phyloP scores from a whole-genome alignment of 352 stramenopile genomes.

The Phytophthora syringae region DNA sequence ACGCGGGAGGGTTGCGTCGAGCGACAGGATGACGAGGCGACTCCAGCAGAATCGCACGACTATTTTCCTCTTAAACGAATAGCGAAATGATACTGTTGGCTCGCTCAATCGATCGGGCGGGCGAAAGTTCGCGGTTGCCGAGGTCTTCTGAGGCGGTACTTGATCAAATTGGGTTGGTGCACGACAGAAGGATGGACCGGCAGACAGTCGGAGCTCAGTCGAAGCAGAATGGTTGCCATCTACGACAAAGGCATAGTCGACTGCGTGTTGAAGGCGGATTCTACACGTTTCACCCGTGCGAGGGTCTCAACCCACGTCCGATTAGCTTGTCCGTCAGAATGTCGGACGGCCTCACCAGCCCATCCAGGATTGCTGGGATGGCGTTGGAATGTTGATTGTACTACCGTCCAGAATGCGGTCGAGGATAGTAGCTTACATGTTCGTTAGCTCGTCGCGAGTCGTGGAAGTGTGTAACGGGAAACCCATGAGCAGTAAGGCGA shows the following conservation, averaged over 20 bases:
- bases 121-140: background rate
- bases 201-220: background rate
- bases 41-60: too few relatives aligned
- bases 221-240: conserved; percentile 3
- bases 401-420: conserved; percentile 9
- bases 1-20: too few relatives aligned
- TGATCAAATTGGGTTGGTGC: background rate
- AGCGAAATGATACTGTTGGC: conserved; percentile 7
- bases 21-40: too few relatives aligned
- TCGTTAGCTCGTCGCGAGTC: background rate
- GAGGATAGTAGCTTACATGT: conserved; percentile 12
- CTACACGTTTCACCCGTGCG: background rate
- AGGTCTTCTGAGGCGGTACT: background rate
- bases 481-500: conserved; percentile 1
- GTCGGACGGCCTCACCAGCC: background rate
- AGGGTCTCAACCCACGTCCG: conserved; percentile 13
- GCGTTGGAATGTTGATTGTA: background rate
- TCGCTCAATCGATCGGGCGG: background rate
- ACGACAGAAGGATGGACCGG: conserved; percentile 1
- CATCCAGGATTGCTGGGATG: conserved; percentile 9
- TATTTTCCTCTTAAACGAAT: background rate
- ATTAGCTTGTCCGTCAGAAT: background rate
- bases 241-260: conserved; percentile 16
- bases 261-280: conserved; percentile 6
- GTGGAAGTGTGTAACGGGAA: conserved; percentile 3